phyloP scores from a whole-genome alignment of 495 filamentous ascomycete species.

The Hypoxylon perforatum region DNA sequence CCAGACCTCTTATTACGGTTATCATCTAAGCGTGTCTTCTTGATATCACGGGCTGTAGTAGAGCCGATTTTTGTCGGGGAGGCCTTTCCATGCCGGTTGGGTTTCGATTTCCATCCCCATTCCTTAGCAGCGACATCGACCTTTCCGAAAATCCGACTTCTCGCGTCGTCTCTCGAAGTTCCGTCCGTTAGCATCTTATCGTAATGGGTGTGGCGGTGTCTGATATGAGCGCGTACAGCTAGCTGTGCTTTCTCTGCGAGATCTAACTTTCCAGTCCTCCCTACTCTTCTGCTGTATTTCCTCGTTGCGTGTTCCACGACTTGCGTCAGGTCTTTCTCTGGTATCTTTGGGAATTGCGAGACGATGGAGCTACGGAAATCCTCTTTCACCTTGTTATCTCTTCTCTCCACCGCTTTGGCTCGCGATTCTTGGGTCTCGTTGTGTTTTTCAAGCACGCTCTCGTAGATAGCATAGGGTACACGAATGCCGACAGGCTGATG shows the following conservation, averaged over 20 bases:
- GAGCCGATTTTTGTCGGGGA: too few species aligned
- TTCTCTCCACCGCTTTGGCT: constrained; percentile 37
- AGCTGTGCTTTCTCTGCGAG: constrained; percentile 47
- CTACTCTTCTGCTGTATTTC: constrained; percentile 51
- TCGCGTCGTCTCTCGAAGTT: constrained; percentile 22
- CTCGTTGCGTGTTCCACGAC: constrained; percentile 44
- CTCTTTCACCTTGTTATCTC: constrained; percentile 42
- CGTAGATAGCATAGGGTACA: constrained; percentile 47
- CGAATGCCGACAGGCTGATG: constrained; percentile 48
- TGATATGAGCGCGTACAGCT: constrained; percentile 52
- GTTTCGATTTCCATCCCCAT: constrained; percentile 18
- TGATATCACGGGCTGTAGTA: too few species aligned
- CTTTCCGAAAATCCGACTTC: constrained; percentile 21
- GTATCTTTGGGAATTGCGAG: constrained; percentile 46
- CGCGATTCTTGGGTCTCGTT: constrained; percentile 44
- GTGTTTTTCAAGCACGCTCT: constrained; percentile 37
- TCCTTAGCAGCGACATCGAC: constrained; percentile 29
- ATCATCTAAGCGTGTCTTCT: too few species aligned
- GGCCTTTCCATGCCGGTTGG: not conserved
- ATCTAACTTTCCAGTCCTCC: constrained; percentile 42
- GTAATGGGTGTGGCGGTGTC: constrained; percentile 54
- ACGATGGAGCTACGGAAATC: constrained; percentile 42
- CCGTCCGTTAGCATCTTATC: constrained; percentile 42
- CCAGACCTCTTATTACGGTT: too few species aligned
- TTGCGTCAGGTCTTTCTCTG: constrained; percentile 26